A percentile compares a stretch with the other conserved stretches of the same genome.
Evolutionary conservation across 2,329 filamentous ascomycete species (phyloP).

Genomic region (Parastagonospora nodorum): DNA sequence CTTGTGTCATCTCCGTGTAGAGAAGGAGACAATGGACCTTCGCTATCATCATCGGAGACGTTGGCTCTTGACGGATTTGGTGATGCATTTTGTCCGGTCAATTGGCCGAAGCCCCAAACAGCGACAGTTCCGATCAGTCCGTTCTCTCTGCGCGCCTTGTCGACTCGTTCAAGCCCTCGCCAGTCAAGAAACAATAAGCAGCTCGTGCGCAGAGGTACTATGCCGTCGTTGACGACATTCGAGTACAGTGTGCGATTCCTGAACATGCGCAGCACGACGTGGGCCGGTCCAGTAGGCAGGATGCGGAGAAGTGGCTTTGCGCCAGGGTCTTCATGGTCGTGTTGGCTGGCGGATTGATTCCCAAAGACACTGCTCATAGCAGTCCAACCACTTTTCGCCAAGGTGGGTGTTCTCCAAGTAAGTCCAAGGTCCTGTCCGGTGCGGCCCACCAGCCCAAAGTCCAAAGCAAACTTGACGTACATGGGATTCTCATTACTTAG

Average conservation of each 20-base stretch:
- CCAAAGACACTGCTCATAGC: slow-evolving; percentile 83
- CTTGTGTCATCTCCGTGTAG: slow-evolving; percentile 50
- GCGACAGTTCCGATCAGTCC: slow-evolving; percentile 91
- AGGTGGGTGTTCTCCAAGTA: slow-evolving; percentile 88
- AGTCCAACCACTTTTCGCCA: slow-evolving; percentile 85
- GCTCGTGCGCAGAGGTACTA: slow-evolving; percentile 91
- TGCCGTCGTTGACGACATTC: slow-evolving; percentile 96
- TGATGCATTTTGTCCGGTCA: slow-evolving; percentile 71
- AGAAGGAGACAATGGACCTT: slow-evolving; percentile 34
- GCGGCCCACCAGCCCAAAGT: slow-evolving; percentile 94
- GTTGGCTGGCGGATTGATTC: slow-evolving; percentile 61
- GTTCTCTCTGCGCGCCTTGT: slow-evolving; percentile 91
- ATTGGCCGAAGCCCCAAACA: slow-evolving; percentile 91
- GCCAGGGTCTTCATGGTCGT: slow-evolving; percentile 69
- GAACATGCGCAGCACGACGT: slow-evolving; percentile 84
- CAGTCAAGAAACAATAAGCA: slow-evolving; percentile 97
- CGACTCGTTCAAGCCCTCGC: slow-evolving; percentile 89
- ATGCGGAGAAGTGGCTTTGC: slow-evolving; percentile 89
- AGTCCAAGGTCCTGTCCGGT: slow-evolving; percentile 94
- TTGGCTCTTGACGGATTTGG: slow-evolving; percentile 58
- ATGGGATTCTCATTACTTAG: slow-evolving; percentile 97
- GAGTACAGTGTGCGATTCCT: slow-evolving; percentile 91
- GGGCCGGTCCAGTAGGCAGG: slow-evolving; percentile 87
- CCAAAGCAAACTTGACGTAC: slow-evolving; percentile 95
- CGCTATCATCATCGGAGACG: slow-evolving; percentile 36